phyloP scores from a whole-genome alignment of 2,329 filamentous ascomycete species.

The Fusarium secorum region DNA sequence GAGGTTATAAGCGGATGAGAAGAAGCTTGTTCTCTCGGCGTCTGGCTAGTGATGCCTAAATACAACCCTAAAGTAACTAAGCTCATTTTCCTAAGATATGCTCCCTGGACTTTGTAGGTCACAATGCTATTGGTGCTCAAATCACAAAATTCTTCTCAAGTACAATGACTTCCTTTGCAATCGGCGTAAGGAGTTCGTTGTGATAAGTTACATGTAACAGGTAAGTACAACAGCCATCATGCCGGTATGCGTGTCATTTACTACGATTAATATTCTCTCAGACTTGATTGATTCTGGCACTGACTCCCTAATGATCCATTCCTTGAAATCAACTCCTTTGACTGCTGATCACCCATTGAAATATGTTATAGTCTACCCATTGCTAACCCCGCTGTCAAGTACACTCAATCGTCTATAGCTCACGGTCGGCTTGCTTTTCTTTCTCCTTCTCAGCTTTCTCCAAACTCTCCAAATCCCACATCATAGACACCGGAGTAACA shows the following conservation, averaged over 20 bases:
- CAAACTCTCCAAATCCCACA: neutral
- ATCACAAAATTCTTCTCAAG: neutral
- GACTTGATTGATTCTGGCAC: neutral
- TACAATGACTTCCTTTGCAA: neutral
- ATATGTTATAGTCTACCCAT: neutral
- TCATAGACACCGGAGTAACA: neutral
- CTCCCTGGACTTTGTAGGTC: neutral
- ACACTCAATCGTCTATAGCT: neutral
- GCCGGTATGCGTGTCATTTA: neutral
- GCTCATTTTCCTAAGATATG: neutral
- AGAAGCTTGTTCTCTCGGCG: neutral
- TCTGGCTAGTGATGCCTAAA: neutral
- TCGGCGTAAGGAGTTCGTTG: too few relatives aligned
- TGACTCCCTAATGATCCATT: neutral
- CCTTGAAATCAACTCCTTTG: neutral
- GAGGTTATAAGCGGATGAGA: neutral
- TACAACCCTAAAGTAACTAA: neutral
- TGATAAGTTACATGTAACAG: neutral
- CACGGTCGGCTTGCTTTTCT: accelerated
- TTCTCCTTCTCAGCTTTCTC: neutral
- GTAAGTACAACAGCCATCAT: neutral
- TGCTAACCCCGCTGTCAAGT: neutral
- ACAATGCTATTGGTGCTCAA: neutral
- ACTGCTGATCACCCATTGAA: neutral
- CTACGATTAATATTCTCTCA: neutral